Evolutionary conservation across 177 flowering plant genomes (phyloP), one percentile per base, ranked within the genome.

Genomic region (Tripterygium wilfordii): DNA sequence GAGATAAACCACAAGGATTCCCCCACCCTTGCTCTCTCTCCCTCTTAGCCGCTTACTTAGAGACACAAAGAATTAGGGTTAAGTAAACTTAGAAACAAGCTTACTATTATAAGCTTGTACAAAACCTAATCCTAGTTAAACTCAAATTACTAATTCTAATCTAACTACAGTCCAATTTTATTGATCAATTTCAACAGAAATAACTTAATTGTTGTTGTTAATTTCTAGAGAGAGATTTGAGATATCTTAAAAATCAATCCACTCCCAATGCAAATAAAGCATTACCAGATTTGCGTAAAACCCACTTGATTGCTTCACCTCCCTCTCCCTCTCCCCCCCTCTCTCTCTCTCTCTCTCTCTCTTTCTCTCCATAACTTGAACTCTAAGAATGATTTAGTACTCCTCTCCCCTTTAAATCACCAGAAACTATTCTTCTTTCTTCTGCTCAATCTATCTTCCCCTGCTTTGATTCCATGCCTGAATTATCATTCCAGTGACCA

Each of bases 231-330:
- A n/a, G n/a, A n/a, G n/a, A n/a, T n/a, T 45, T 32, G 45, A 52
- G 62, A 71, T 77, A 49, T 64, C 92, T 87, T 87, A 67, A 70
- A 71, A 60, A 54, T 66, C 79, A 87, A 83, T 86, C 78, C 65
- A 80, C 26, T 66, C 48, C 50, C 68, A 68, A 65, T 70, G 73
- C 75, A 72, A 75, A 71, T n/a, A 72, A 68, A 71, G 70, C 70
- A 58, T 63, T 70, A 69, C 70, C 78, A 63, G 46, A 67, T 74
- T 81, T 80, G 96, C 94, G 75, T 88, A 78, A 74, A 78, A 63
- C 58, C 81, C 88, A 88, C 92, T 85, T 77, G 74, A 80, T 78
- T 79, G 75, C 72, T 74, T 69, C 74, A 65, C 69, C 69, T 35
- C 57, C 67, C 58, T 48, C 54, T 23, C 27, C 2, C 25, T 20